phyloP scores from a whole-genome alignment of 2,329 filamentous ascomycete genomes.

The Plenodomus lindquistii region DNA sequence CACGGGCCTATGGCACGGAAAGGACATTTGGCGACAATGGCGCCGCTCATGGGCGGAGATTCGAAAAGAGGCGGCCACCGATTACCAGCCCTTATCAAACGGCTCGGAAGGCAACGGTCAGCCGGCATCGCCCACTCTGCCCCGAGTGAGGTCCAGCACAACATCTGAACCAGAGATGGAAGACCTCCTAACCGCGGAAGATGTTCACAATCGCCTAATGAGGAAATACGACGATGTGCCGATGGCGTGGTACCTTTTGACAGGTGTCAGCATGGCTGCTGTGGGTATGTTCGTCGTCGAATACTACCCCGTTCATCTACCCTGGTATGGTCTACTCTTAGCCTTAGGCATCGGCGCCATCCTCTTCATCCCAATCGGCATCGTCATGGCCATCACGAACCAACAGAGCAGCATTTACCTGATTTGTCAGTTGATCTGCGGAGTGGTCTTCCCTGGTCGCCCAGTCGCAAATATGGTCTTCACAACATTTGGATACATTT shows the following conservation, averaged over 20 bases:
- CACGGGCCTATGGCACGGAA: slow-evolving; percentile 81
- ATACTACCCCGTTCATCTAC: slow-evolving; percentile 75
- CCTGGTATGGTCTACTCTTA: slow-evolving; percentile 83
- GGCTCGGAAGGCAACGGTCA: slow-evolving; percentile 39
- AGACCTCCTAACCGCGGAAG: slow-evolving; percentile 69
- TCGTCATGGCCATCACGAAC: slow-evolving; percentile 91
- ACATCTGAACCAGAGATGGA: slow-evolving; percentile 47
- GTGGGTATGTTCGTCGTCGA: slow-evolving; percentile 84
- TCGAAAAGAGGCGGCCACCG: slow-evolving; percentile 38
- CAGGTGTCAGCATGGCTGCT: slow-evolving; percentile 74
- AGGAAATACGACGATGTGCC: slow-evolving; percentile 80
- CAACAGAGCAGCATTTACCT: slow-evolving; percentile 86
- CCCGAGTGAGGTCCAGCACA: slow-evolving; percentile 31
- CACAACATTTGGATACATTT: slow-evolving; percentile 88
- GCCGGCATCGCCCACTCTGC: slow-evolving; percentile 21
- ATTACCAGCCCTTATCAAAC: slow-evolving; percentile 42
- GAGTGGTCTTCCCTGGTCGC: slow-evolving; percentile 78
- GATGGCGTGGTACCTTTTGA: slow-evolving; percentile 77
- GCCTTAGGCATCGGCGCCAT: slow-evolving; percentile 76
- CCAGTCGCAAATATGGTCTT: slow-evolving; percentile 94
- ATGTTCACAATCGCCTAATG: slow-evolving; percentile 86
- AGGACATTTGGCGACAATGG: slow-evolving; percentile 79
- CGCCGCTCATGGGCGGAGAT: slow-evolving; percentile 69
- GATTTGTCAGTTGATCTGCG: slow-evolving; percentile 83
- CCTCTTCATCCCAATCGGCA: slow-evolving; percentile 88